These are phyloP conservation scores for Cardamine occulta DNA, from an alignment of 345 rosid species.

Conservation along the genomic window DNA sequence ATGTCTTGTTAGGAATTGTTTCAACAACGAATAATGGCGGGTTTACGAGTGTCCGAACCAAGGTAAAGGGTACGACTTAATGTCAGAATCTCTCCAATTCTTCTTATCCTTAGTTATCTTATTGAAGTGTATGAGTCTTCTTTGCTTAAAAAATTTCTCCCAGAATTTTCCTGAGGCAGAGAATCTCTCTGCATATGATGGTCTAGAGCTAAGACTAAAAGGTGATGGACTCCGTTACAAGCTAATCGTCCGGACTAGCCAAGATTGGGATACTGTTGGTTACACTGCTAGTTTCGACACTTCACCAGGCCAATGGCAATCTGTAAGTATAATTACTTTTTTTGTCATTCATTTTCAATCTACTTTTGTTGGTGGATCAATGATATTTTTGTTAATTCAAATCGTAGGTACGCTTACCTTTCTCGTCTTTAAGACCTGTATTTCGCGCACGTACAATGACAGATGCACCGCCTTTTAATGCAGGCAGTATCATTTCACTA, in stretches of 20 bases:
- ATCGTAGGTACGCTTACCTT: constrained; percentile 68
- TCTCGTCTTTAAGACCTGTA: constrained; percentile 83
- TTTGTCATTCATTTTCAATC: background rate
- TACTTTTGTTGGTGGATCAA: background rate
- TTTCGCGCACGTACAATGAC: constrained; percentile 75
- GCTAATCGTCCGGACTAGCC: constrained; percentile 71
- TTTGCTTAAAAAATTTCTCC: constrained; percentile 1
- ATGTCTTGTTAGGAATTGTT: constrained; percentile 61
- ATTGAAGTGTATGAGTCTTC: constrained; percentile 18
- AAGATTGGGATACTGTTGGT: constrained; percentile 94
- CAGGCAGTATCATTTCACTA: constrained; percentile 70
- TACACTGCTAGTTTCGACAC: constrained; percentile 87
- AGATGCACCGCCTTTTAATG: constrained; percentile 81
- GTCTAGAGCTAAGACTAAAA: constrained; percentile 73
- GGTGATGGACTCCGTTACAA: constrained; percentile 93
- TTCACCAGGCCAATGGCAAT: constrained; percentile 78
- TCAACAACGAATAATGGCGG: constrained; percentile 97
- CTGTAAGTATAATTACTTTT: constrained; percentile 51
- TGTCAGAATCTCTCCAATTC: background rate
- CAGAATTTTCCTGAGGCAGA: constrained; percentile 82
- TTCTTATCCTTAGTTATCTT: background rate
- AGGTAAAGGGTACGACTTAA: constrained; percentile 50
- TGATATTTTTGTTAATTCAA: background rate
- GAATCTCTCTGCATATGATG: constrained; percentile 91
- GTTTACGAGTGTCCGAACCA: constrained; percentile 83